A percentile compares a stretch with the other conserved stretches of the same genome.
Evolutionary conservation across 306 rosid genomes (phyloP).

Genomic region (Pueraria montana): DNA sequence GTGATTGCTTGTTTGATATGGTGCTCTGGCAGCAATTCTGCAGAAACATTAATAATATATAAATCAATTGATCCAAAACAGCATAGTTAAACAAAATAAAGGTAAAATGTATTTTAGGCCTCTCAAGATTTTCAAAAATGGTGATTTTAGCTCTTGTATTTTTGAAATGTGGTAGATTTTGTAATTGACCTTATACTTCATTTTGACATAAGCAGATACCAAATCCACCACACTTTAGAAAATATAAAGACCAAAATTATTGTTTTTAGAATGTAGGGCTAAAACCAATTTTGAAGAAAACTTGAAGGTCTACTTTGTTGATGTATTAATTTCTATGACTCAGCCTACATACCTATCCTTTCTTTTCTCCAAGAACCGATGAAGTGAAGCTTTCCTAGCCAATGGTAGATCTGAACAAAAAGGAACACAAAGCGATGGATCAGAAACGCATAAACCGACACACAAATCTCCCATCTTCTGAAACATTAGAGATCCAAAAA

Average conservation of each 20-base stretch:
- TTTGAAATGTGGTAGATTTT: not conserved
- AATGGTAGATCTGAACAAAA: constrained; percentile 76
- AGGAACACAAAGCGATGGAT: not conserved
- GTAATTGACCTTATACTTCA: not conserved
- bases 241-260: not conserved
- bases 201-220: not conserved
- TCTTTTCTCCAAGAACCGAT: constrained; percentile 85
- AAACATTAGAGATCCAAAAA: not conserved
- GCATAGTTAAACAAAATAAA: not conserved
- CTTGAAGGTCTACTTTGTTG: not conserved
- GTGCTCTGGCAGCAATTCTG: constrained; percentile 73
- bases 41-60: constrained; percentile 18
- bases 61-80: constrained; percentile 14
- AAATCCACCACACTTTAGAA: not conserved
- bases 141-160: not conserved
- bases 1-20: constrained; percentile 65
- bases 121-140: not conserved
- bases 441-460: constrained; percentile 40
- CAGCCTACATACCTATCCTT: constrained; percentile 70
- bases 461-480: not conserved
- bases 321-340: not conserved
- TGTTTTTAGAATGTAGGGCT: not conserved
- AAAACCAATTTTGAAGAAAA: not conserved
- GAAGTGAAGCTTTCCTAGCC: constrained; percentile 84
- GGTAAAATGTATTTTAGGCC: not conserved